Evolutionary conservation across 2,329 filamentous ascomycete species (phyloP).

Genomic region (Stemphylium vesicarium): DNA sequence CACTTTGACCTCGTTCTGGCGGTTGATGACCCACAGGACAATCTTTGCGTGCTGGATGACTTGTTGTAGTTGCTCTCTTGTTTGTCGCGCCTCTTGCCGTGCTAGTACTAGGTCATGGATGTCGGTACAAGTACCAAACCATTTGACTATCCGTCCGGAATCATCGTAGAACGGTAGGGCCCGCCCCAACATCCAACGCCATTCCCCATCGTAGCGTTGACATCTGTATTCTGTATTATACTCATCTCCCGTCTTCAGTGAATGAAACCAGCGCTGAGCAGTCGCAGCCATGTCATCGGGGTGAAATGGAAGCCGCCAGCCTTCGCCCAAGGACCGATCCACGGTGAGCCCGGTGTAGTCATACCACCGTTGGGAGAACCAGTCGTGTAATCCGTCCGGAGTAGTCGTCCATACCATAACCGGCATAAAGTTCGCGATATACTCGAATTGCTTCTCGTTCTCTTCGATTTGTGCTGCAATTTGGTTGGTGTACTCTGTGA

Average conservation of each 20-base stretch:
- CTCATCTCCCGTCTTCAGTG: slow-evolving; percentile 67
- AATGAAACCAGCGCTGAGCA: slow-evolving; percentile 64
- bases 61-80: slow-evolving; percentile 72
- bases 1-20: slow-evolving; percentile 66
- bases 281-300: slow-evolving; percentile 70
- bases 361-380: slow-evolving; percentile 80
- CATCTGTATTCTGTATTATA: slow-evolving; percentile 76
- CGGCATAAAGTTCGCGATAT: slow-evolving; percentile 71
- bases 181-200: slow-evolving; percentile 79
- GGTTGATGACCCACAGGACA: slow-evolving; percentile 76
- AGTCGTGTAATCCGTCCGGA: slow-evolving; percentile 71
- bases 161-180: slow-evolving; percentile 72
- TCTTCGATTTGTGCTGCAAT: slow-evolving; percentile 72
- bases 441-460: slow-evolving; percentile 75
- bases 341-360: slow-evolving; percentile 72
- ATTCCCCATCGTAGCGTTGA: slow-evolving; percentile 69
- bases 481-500: slow-evolving; percentile 72
- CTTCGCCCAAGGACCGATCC: slow-evolving; percentile 66
- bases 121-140: slow-evolving; percentile 83
- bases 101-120: slow-evolving; percentile 76
- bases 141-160: slow-evolving; percentile 73
- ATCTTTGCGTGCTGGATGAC: slow-evolving; percentile 78
- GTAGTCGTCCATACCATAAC: slow-evolving; percentile 73
- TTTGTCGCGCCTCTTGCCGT: slow-evolving; percentile 69
- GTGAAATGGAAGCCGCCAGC: slow-evolving; percentile 71